These are phyloP conservation scores for Oidiodendron maius DNA, from an alignment of 495 filamentous ascomycete genomes.

Conservation along the genomic window DNA sequence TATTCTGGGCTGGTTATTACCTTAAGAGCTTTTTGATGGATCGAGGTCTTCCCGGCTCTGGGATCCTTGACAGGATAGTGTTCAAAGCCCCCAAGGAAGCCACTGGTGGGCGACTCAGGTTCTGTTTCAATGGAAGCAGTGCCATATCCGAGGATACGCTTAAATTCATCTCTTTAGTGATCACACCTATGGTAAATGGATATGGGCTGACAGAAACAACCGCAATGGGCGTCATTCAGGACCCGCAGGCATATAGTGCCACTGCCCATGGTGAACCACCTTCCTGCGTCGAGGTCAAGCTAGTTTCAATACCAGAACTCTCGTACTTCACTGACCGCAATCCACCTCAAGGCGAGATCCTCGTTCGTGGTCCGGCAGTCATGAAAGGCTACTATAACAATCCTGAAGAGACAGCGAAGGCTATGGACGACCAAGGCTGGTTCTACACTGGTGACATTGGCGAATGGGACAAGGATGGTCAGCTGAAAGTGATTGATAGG, in stretches of 20 bases:
- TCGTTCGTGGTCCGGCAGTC: slow-evolving; percentile 76
- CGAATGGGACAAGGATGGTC: slow-evolving; percentile 74
- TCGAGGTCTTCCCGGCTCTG: slow-evolving; percentile 64
- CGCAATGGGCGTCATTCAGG: slow-evolving; percentile 87
- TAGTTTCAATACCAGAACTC: slow-evolving; percentile 90
- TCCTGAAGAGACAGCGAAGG: slow-evolving; percentile 69
- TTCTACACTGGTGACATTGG: slow-evolving; percentile 95
- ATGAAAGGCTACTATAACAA: slow-evolving; percentile 71
- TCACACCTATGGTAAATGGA: slow-evolving; percentile 81
- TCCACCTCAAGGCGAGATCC: slow-evolving; percentile 86
- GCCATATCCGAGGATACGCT: slow-evolving; percentile 81
- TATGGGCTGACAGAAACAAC: slow-evolving; percentile 94
- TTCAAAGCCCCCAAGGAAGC: slow-evolving; percentile 88
- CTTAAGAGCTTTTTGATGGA: slow-evolving; percentile 59
- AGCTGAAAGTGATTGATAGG: slow-evolving; percentile 83
- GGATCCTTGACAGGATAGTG: slow-evolving; percentile 65
- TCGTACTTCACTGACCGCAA: slow-evolving; percentile 85
- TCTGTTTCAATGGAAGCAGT: slow-evolving; percentile 79
- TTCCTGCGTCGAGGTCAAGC: slow-evolving; percentile 77
- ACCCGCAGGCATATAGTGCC: slow-evolving; percentile 80
- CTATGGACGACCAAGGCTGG: slow-evolving; percentile 74
- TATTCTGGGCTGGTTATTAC: slow-evolving; percentile 87
- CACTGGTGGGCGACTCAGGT: slow-evolving; percentile 70
- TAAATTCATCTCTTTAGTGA: slow-evolving; percentile 77
- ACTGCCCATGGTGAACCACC: slow-evolving; percentile 72